These are phyloP conservation scores for Pseudogymnoascus sp. DNA, from an alignment of 2,329 filamentous ascomycete genomes.

Conservation along the genomic window DNA sequence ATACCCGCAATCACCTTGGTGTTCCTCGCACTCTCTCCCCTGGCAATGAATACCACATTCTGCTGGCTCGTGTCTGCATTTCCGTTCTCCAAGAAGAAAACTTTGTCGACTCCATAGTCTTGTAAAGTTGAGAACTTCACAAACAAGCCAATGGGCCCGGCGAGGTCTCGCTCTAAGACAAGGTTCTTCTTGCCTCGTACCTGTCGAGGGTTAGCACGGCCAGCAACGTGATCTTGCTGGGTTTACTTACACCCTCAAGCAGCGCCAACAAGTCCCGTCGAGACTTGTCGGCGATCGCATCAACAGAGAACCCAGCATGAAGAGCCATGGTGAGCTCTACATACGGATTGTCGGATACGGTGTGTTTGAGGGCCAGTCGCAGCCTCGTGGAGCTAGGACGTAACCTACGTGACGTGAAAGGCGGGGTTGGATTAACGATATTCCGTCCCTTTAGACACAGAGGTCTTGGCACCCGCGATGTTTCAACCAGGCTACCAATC, in stretches of 20 bases:
- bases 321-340: slow-evolving; percentile 60
- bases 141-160: slow-evolving; percentile 81
- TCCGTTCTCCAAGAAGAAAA: slow-evolving; percentile 92
- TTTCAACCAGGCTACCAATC: not conserved
- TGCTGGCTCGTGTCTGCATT: slow-evolving; percentile 92
- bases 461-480: not conserved
- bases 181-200: slow-evolving; percentile 98
- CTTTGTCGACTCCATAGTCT: slow-evolving; percentile 96
- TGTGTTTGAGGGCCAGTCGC: not conserved
- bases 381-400: slow-evolving; percentile 3
- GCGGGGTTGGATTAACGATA: slow-evolving; percentile 5
- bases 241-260: slow-evolving; percentile 77
- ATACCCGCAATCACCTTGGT: slow-evolving; percentile 82
- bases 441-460: not conserved
- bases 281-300: slow-evolving; percentile 72
- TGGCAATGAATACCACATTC: slow-evolving; percentile 88
- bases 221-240: slow-evolving; percentile 4
- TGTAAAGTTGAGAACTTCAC: slow-evolving; percentile 93
- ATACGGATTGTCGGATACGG: slow-evolving; percentile 19
- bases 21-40: slow-evolving; percentile 80
- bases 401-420: slow-evolving; percentile 3
- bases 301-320: slow-evolving; percentile 63
- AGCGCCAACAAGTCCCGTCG: slow-evolving; percentile 84
- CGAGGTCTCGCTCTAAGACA: slow-evolving; percentile 83
- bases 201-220: slow-evolving; percentile 42